phyloP scores from a whole-genome alignment of 2,329 filamentous ascomycete species.

The Ceratocystis diversiconidia region DNA sequence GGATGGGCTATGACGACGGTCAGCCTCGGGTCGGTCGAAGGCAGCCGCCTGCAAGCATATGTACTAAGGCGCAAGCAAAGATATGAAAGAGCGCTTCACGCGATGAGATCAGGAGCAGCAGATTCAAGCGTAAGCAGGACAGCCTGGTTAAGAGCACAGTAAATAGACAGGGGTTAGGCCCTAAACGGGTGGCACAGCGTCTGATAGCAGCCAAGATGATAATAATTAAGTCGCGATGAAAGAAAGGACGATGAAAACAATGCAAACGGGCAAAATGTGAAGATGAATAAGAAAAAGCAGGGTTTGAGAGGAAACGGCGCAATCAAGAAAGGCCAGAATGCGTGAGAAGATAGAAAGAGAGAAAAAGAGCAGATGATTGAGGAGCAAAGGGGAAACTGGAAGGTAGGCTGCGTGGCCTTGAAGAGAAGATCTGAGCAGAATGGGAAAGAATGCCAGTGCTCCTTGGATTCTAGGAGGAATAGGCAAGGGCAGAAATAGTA shows the following conservation, averaged over 20 bases:
- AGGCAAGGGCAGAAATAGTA: constrained; percentile 6
- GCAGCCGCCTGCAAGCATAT: background rate
- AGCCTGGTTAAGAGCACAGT: background rate
- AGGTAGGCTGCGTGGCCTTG: constrained; percentile 1
- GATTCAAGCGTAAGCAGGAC: background rate
- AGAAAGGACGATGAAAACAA: background rate
- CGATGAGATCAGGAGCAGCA: background rate
- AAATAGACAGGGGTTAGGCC: background rate
- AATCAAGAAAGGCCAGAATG: background rate
- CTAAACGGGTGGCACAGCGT: background rate
- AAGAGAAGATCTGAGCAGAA: constrained; percentile 1
- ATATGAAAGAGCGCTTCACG: background rate
- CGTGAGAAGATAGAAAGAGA: no score
- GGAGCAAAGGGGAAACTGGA: background rate
- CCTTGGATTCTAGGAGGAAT: background rate
- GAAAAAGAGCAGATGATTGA: background rate
- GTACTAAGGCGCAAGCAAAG: background rate
- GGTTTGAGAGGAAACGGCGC: no score
- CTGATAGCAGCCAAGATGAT: background rate
- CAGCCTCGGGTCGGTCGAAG: background rate
- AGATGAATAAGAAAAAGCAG: background rate
- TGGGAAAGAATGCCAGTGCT: constrained; percentile 6
- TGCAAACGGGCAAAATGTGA: background rate
- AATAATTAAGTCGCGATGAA: background rate
- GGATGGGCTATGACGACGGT: background rate